phyloP scores from a whole-genome alignment of 345 rosid species.

The Adansonia digitata region DNA sequence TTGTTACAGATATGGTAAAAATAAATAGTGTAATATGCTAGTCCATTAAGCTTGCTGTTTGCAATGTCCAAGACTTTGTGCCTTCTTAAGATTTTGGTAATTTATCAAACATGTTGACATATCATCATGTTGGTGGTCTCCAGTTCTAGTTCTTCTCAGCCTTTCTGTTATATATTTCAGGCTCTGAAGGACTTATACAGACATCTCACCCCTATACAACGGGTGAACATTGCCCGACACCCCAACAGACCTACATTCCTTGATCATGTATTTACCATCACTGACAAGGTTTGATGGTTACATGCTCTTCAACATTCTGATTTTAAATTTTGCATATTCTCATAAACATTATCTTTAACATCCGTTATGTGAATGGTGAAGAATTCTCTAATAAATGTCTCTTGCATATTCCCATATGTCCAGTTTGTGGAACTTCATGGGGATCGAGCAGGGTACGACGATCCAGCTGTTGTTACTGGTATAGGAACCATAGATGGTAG shows the following conservation, averaged over 20 bases:
- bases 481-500: conserved; percentile 85
- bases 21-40: not conserved
- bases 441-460: conserved; percentile 96
- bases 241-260: conserved; percentile 98
- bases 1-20: not conserved
- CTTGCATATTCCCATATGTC: conserved; percentile 14
- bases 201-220: conserved; percentile 80
- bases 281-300: conserved; percentile 69
- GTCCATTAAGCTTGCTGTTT: conserved; percentile 1
- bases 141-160: conserved; percentile 14
- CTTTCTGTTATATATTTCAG: conserved; percentile 38
- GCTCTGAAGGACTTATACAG: conserved; percentile 76
- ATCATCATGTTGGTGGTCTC: not conserved
- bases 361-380: not conserved
- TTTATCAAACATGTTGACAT: not conserved
- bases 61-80: conserved; percentile 4
- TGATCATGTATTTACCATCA: conserved; percentile 83
- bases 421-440: conserved; percentile 99
- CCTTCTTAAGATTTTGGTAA: not conserved
- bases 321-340: conserved; percentile 1
- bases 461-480: conserved; percentile 96
- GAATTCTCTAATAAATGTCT: too few relatives aligned
- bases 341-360: not conserved
- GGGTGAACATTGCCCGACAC: conserved; percentile 93
- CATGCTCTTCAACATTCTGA: conserved; percentile 4